Evolutionary conservation across 2,329 filamentous ascomycete genomes (phyloP), one percentile per base, ranked within the genome.

Genomic region (Xylaria multiplex): DNA sequence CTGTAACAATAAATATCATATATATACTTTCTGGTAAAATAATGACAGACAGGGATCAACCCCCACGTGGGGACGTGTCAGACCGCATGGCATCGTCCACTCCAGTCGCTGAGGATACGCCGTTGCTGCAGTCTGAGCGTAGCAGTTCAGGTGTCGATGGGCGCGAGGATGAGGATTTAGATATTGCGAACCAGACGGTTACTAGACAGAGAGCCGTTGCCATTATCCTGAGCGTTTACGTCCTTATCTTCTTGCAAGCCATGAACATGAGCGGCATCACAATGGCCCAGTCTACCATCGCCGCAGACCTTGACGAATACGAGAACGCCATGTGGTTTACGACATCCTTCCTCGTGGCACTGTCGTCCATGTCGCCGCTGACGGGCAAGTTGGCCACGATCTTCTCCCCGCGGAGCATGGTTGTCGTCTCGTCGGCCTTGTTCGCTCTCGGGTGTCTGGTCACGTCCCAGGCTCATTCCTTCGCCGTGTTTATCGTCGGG

Each of bases 191-290:
- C n/a, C 73, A 76, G 54, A 73, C 58, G 7, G 75, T 78, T 42
- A 74, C 70, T 16, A 72, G 62, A 37, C 64, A 68, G 11, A 77
- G 84, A 55, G 81, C 76, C 7, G 48, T 80, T 2, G 79, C 83
- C 49, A 85, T 90, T 60, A 79, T 83, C 14, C 67, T 83, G 48
- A 87, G 84, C 68, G 80, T 87, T 70, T 86, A 85, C 73, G 74
- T 84, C 2, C 78, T 89, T 55, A 86, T 90, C 32, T 89, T 90
- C 71, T 75, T 89, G 16, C 86, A 88, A 81, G 84, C 85, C 6
- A 81, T 86, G 68, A 96, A 96, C 74, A 92, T 94, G 79, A 92
- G 90, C 13, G 89, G 93, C 71, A 89, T 96, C 75, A 92, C 91
- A 6, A 94, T 93, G 62, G 91, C 91, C 1, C 93, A 96, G 79